Base-by-base conservation (phyloP, 2,329 filamentous ascomycete genomes). In the Atkinsonella texensis region DNA sequence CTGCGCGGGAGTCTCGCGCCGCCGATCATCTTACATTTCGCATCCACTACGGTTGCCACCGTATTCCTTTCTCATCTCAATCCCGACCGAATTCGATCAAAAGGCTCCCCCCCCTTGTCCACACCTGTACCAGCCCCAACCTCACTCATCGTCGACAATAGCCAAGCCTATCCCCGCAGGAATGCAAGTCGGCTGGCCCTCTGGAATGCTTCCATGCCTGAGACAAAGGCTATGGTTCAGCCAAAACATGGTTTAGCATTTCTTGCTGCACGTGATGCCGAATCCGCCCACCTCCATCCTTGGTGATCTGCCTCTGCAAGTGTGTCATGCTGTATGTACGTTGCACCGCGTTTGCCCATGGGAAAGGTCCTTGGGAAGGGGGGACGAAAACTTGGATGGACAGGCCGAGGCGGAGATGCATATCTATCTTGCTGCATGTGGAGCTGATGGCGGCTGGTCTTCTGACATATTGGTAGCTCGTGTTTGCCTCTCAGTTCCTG, bases 131-230 rank as follows among this genome's bases (percentile, higher is more conserved):
- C 52, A 49, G 50, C 49, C 55, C 60, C 62, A 64, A 56, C 62
- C 65, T 65, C 62, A 49, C 57, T 55, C 59, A 58, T 57, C 57
- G 60, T 59, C 63, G 60, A 68, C 65, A 68, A 68, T 68, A 64
- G 53, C 53, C 51, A 51, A 48, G 50, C 50, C 40, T 44, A 41
- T 49, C 52, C 48, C 52, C 52, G 49, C 55, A 54, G 61, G 63
- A 65, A 65, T 65, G 63, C 52, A 42, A 53, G 50, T 53, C 55
- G 53, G 58, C 54, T 53, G 46, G 50, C 54, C 57, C 57, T 58
- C 54, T 66, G 65, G 65, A 68, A 68, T 68, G 65, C 52, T 56
- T 33, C 51, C 54, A 49, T 48, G 55, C 54, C 59, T 66, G 65
- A 68, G 65, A 68, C 66, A 68, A 65, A 63, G 62, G 61, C 63